These are phyloP conservation scores for Vanrija sp. DNA, from an alignment of 1,284 basidiomycete species.

Conservation along the genomic window DNA sequence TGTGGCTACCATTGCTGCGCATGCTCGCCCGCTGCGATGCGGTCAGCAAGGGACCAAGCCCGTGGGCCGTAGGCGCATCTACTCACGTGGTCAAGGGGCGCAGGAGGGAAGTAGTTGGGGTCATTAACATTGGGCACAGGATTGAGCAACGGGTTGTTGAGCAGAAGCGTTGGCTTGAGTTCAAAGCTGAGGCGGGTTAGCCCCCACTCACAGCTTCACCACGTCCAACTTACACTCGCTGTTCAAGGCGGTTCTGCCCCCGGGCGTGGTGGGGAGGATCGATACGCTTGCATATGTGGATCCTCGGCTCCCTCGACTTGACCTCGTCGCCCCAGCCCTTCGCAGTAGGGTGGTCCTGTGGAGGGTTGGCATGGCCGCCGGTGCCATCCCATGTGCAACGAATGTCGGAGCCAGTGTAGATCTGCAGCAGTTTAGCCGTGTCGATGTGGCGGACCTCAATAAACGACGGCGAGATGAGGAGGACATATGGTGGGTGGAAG, in stretches of 20 bases:
- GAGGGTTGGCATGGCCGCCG: constrained; percentile 32
- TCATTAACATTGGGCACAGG: constrained; percentile 40
- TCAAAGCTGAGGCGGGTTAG: constrained; percentile 34
- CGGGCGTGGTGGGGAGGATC: constrained; percentile 5
- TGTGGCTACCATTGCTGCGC: not conserved
- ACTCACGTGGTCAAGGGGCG: constrained; percentile 24
- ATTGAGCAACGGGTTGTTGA: constrained; percentile 47
- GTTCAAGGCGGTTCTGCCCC: constrained; percentile 32
- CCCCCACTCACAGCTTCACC: no score
- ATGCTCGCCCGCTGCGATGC: not conserved
- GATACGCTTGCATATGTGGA: constrained; percentile 47
- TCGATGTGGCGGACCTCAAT: constrained; percentile 86
- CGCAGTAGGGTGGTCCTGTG: constrained; percentile 35
- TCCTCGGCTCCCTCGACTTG: constrained; percentile 43
- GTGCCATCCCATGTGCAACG: constrained; percentile 75
- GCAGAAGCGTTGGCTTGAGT: constrained; percentile 45
- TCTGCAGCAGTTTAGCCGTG: constrained; percentile 81
- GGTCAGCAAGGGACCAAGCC: no score
- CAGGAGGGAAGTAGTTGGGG: constrained; percentile 48
- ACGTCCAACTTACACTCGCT: constrained; percentile 31
- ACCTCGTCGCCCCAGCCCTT: constrained; percentile 47
- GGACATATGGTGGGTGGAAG: constrained; percentile 80
- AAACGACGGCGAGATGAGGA: constrained; percentile 86
- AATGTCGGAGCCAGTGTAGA: constrained; percentile 76
- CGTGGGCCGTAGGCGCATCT: no score